These are phyloP conservation scores for Myxozyma melibiosi DNA, from an alignment of 805 yeast species.

Conservation along the genomic window DNA sequence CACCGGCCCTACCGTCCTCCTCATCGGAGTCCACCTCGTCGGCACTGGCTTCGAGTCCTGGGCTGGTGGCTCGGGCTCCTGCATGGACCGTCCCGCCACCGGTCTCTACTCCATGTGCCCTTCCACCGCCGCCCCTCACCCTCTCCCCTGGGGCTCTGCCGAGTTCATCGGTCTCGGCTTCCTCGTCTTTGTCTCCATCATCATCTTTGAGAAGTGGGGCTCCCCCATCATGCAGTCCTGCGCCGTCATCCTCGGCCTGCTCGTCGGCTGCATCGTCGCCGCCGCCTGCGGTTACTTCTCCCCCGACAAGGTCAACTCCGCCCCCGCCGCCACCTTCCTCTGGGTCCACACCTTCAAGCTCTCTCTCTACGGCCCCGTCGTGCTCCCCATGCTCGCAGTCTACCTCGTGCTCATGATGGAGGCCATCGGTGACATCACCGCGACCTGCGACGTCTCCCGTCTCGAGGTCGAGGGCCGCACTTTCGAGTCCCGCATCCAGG, in stretches of 20 bases:
- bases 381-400: slow-evolving; percentile 81
- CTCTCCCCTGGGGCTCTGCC: slow-evolving; percentile 81
- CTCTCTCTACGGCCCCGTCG: slow-evolving; percentile 78
- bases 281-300: slow-evolving; percentile 86
- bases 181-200: slow-evolving; percentile 71
- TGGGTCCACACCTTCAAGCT: slow-evolving; percentile 87
- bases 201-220: slow-evolving; percentile 82
- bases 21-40: slow-evolving; percentile 75
- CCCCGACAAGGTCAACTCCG: slow-evolving; percentile 56
- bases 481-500: slow-evolving; percentile 86
- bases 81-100: slow-evolving; percentile 38
- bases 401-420: slow-evolving; percentile 86
- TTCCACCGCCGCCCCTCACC: slow-evolving; percentile 53
- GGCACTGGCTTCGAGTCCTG: slow-evolving; percentile 78
- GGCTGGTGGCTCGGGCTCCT: slow-evolving; percentile 76
- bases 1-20: slow-evolving; percentile 88
- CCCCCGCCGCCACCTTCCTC: slow-evolving; percentile 80
- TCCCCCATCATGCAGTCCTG: slow-evolving; percentile 94
- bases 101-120: slow-evolving; percentile 57
- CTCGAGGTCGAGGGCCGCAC: slow-evolving; percentile 77
- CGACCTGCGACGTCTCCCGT: slow-evolving; percentile 89
- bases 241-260: slow-evolving; percentile 82
- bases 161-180: slow-evolving; percentile 86
- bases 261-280: slow-evolving; percentile 89
- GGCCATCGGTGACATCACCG: slow-evolving; percentile 92